Percentiles rank a stretch among this genome's conserved stretches.
Evolutionary conservation across 768 basidiomycete species (phyloP).

Genomic region (Mycena pura): DNA sequence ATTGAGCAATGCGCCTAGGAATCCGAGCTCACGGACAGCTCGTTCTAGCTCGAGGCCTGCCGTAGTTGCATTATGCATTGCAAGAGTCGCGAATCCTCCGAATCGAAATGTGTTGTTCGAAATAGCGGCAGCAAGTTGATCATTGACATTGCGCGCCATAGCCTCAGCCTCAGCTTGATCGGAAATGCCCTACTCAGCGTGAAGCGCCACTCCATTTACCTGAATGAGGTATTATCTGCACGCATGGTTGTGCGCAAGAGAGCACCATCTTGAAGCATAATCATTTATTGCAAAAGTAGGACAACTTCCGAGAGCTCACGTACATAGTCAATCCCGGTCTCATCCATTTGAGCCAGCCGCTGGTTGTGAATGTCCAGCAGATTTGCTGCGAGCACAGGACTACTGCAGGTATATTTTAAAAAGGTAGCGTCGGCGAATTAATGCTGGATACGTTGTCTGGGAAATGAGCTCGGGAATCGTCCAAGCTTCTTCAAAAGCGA

Average conservation of each 20-base stretch:
- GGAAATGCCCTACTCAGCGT: slow-evolving; percentile 25
- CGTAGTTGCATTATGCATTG: too few relatives aligned
- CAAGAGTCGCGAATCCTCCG: too few relatives aligned
- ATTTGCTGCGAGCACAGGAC: slow-evolving; percentile 27
- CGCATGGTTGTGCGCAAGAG: slow-evolving; percentile 43
- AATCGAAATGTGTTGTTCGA: slow-evolving; percentile 46
- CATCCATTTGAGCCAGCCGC: slow-evolving; percentile 42
- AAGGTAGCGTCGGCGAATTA: background rate
- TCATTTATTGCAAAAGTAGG: background rate
- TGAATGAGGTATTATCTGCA: slow-evolving; percentile 32
- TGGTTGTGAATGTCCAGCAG: slow-evolving; percentile 46
- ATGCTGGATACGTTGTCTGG: slow-evolving; percentile 29
- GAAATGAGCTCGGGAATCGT: slow-evolving; percentile 40
- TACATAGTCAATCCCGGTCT: slow-evolving; percentile 44
- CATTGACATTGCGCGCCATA: slow-evolving; percentile 43
- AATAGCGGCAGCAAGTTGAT: slow-evolving; percentile 42
- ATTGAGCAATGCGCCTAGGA: slow-evolving; percentile 46
- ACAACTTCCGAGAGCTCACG: background rate
- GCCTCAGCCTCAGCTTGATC: slow-evolving; percentile 40
- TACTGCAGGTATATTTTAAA: background rate
- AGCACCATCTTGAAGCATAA: slow-evolving; percentile 40
- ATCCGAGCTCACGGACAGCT: slow-evolving; percentile 44
- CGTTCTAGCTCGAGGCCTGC: slow-evolving; percentile 47
- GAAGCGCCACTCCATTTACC: slow-evolving; percentile 17
- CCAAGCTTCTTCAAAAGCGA: slow-evolving; percentile 49